Evolutionary conservation across 352 stramenopile species (phyloP), one percentile per base, ranked within the genome.

Genomic region (Globisporangium irregulare): DNA sequence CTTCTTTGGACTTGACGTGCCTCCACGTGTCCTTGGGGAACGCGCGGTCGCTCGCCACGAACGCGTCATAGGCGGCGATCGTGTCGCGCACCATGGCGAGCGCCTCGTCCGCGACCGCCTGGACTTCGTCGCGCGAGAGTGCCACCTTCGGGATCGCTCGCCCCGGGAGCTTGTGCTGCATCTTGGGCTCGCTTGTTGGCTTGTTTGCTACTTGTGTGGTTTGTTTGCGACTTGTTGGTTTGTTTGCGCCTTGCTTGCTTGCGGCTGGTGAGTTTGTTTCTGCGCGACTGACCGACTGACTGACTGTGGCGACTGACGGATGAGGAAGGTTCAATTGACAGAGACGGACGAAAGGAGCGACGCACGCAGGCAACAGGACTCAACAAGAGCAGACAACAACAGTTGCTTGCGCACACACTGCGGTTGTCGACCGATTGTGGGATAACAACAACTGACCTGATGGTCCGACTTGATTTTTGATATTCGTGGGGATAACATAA

Each of bases 1-100:
- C n/a, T 18, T 58, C 58, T 15, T 27, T 56, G 22, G 56, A 55
- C 24, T 64, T 53, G 32, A 65, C 14, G 6, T 29, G 43, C 56
- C n/a, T 79, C 73, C 73, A 75, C 15, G 58, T 22, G 27, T 38
- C 6, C 57, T 64, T 59, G 43, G 64, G 29, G 24, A 69, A 57
- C 57, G 36, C 20, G 22, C 57, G 34, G 25, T 34, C 12, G 32
- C 29, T 54, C 12, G 64, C 56, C 6, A 58, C 27, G n/a, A 69
- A 69, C 4, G 32, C 54, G 29, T 59, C 38, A 41, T 57, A 57
- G 14, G 64, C 64, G n/a, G 34, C 57, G 1, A 65, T 12, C 32
- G 64, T 69, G 34, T 69, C 63, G 20, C 25, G 29, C 18, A 69
- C 43, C 20, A 69, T 36, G 4, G 20, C 22, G 53, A 7, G 24